Evolutionary conservation across 345 rosid genomes (phyloP).

Genomic region (Angophora floribunda): DNA sequence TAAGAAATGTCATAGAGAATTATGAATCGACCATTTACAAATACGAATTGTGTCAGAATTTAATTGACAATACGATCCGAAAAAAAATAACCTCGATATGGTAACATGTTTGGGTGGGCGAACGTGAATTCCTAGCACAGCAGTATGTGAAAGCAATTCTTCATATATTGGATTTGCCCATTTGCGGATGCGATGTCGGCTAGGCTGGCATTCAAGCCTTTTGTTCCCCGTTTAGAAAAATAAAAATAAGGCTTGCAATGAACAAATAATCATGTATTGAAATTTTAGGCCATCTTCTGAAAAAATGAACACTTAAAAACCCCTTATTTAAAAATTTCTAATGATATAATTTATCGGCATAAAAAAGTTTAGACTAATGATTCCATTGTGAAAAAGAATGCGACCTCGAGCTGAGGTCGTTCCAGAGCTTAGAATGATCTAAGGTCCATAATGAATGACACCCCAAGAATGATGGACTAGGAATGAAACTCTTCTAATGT

Average conservation of each 20-base stretch:
- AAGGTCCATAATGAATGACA: not conserved
- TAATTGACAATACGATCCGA: not conserved
- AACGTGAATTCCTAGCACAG: not conserved
- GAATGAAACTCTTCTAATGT: not conserved
- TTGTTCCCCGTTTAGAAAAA: too few species aligned
- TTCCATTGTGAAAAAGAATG: conserved; percentile 17
- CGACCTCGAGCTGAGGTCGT: conserved; percentile 55
- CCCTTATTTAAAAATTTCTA: not conserved
- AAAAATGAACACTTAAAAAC: not conserved
- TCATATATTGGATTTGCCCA: not conserved
- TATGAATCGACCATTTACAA: too few species aligned
- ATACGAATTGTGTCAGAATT: accelerated
- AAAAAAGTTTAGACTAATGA: not conserved
- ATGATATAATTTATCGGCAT: not conserved
- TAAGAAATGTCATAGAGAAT: too few species aligned
- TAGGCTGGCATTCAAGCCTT: not conserved
- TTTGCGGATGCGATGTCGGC: not conserved
- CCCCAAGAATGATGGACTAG: not conserved
- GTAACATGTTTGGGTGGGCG: not conserved
- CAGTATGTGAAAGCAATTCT: not conserved
- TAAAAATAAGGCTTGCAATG: not conserved
- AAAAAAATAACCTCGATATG: too few species aligned
- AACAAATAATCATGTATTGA: not conserved
- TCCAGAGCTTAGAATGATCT: not conserved
- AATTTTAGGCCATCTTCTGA: not conserved